These are phyloP conservation scores for Candida tetrigidarum DNA, from an alignment of 1,139 yeast species.

Conservation along the genomic window DNA sequence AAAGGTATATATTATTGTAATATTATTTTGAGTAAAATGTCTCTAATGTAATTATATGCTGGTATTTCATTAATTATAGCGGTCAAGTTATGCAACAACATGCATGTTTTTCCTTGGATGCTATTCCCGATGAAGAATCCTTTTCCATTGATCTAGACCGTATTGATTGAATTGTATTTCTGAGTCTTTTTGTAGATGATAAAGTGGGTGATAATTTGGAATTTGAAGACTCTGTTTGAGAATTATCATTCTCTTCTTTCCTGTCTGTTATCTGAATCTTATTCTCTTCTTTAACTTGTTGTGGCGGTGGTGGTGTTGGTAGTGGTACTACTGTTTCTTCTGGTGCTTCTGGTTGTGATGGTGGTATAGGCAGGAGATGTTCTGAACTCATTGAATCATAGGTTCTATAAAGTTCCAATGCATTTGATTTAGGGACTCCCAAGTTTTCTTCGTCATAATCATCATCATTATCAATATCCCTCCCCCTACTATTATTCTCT, in stretches of 20 bases:
- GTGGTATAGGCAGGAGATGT: background rate
- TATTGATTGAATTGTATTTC: background rate
- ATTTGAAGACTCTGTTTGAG: background rate
- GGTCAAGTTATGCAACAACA: constrained; percentile 6
- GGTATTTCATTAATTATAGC: too few relatives aligned
- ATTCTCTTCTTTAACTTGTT: too few relatives aligned
- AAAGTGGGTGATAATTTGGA: background rate
- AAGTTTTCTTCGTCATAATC: background rate
- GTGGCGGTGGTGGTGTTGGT: background rate
- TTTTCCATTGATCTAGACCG: background rate
- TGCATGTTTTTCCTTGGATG: background rate
- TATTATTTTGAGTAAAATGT: too few relatives aligned
- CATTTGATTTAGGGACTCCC: background rate
- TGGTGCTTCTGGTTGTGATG: background rate
- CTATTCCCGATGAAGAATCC: background rate
- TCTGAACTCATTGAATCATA: background rate
- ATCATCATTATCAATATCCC: too few relatives aligned
- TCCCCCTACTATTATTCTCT: background rate
- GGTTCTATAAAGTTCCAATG: background rate
- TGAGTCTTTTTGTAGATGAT: background rate
- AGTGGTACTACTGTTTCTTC: background rate
- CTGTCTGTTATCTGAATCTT: background rate
- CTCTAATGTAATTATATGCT: too few relatives aligned
- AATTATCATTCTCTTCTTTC: background rate
- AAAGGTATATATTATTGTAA: too few relatives aligned